Percentiles rank a stretch among this genome's conserved stretches.
These are phyloP conservation scores for Blakeslea trispora DNA, from an alignment of 371 early-diverging fungal species.

Conservation along the genomic window DNA sequence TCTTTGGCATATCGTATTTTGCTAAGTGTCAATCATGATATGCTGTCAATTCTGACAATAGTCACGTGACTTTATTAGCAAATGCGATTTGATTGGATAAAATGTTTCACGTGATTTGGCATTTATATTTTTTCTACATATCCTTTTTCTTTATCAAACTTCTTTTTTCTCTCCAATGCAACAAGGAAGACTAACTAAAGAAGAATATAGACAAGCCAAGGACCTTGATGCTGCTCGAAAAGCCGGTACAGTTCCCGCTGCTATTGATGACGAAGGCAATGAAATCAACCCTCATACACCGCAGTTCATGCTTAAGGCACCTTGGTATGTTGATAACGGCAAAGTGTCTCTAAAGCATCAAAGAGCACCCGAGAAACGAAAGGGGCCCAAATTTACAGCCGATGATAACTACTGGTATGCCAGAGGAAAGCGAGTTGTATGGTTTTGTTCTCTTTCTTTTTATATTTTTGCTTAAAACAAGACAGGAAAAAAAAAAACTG, in stretches of 20 bases:
- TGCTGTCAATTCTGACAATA: no score
- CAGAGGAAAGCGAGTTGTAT: slow-evolving; percentile 73
- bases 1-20: no score
- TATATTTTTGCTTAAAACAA: no score
- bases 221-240: slow-evolving; percentile 90
- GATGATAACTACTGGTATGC: slow-evolving; percentile 80
- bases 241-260: slow-evolving; percentile 90
- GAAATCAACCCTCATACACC: slow-evolving; percentile 99
- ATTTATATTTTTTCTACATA: no score
- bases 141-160: no score
- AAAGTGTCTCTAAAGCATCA: slow-evolving; percentile 92
- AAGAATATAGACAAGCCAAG: slow-evolving; percentile 85
- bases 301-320: slow-evolving; percentile 93
- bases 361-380: slow-evolving; percentile 52
- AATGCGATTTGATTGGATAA: no score
- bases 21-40: no score
- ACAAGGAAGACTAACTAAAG: slow-evolving; percentile 69
- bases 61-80: no score
- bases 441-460: slow-evolving; percentile 22
- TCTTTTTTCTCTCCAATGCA: slow-evolving; percentile 10
- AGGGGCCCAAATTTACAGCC: slow-evolving; percentile 36
- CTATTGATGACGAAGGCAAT: slow-evolving; percentile 87
- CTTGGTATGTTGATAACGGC: slow-evolving; percentile 94
- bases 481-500: neutral
- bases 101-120: no score